Base-by-base conservation (phyloP, 257 asterid species). In the Anisodus tanguticus region DNA sequence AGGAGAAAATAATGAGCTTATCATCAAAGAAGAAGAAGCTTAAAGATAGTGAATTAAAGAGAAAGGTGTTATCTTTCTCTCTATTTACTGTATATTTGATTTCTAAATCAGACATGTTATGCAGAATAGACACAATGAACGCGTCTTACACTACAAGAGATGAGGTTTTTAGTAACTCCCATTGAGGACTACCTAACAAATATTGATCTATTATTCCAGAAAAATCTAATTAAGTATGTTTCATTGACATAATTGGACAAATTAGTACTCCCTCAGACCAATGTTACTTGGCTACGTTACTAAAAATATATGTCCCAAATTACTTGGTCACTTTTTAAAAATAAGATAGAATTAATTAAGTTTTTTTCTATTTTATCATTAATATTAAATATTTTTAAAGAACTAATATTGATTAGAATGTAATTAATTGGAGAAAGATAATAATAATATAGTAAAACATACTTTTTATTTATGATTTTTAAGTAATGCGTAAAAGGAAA, bases 21-120 rank as follows among this genome's bases (percentile, higher is more conserved):
- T 22, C 62, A 74, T 51, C 81, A 74, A 74, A 74, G 22, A 74
- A 74, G 80, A 74, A 11, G 22, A 19, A 11, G 41, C 43, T 74
- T 74, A 49, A 6, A 74, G 1, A 47, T 19, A 72, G n/a, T 17
- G 41, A 72, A 19, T 47, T 11, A 1, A n/a, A 45, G 10, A 5
- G 3, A 45, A n/a, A 8, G 8, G 8, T 17, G 8, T 43, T 7
- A 26, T 43, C 58, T 53, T 15, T 11, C 0, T 47, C 60, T 72
- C 41, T 47, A 72, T 72, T 41, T 47, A 41, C 6, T 70, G 16
- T 70, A 9, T 41, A 16, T 39, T 68, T 17, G 22, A 13, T 39
- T 69, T 39, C 15, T 3, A 39, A 39, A 69, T 62, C 9, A 57
- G 63, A 57, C 22, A 57, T 55, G 8, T 57, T 17, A 57, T 57